phyloP scores from a whole-genome alignment of 768 basidiomycete species.

The Lactifluus piperatus region DNA sequence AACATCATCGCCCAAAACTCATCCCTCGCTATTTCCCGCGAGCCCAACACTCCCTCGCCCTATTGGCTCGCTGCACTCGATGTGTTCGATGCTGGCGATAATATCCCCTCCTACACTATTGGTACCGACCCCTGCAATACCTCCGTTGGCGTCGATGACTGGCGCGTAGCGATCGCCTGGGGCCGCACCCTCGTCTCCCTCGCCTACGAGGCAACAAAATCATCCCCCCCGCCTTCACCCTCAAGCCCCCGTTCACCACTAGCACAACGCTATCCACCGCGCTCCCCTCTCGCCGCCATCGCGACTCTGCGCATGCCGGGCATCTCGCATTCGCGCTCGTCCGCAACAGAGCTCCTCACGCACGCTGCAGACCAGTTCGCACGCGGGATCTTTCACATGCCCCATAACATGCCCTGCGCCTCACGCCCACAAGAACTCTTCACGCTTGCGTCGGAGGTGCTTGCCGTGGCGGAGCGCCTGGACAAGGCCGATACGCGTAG shows the following conservation, averaged over 20 bases:
- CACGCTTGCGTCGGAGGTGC: conserved; percentile 53
- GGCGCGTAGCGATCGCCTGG: conserved; percentile 61
- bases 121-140: neutral
- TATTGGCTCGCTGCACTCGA: conserved; percentile 67
- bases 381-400: conserved; percentile 65
- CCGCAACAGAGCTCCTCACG: conserved; percentile 44
- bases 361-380: conserved; percentile 64
- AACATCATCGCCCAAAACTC: conserved; percentile 48
- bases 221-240: conserved; percentile 24
- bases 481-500: conserved; percentile 36
- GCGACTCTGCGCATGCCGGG: conserved; percentile 41
- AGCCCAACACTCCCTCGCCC: conserved; percentile 40
- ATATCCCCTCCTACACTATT: conserved; percentile 37
- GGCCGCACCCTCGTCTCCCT: conserved; percentile 55
- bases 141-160: conserved; percentile 39
- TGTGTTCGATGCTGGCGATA: conserved; percentile 62
- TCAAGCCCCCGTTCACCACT: neutral
- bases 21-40: conserved; percentile 42
- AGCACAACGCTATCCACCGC: conserved; percentile 15
- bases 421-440: conserved; percentile 51
- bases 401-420: conserved; percentile 32
- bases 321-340: conserved; percentile 35
- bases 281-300: conserved; percentile 44
- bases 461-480: conserved; percentile 52
- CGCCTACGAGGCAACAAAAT: conserved; percentile 36